phyloP scores from a whole-genome alignment of 1,139 yeast genomes.

The Candida frijolesensis region DNA sequence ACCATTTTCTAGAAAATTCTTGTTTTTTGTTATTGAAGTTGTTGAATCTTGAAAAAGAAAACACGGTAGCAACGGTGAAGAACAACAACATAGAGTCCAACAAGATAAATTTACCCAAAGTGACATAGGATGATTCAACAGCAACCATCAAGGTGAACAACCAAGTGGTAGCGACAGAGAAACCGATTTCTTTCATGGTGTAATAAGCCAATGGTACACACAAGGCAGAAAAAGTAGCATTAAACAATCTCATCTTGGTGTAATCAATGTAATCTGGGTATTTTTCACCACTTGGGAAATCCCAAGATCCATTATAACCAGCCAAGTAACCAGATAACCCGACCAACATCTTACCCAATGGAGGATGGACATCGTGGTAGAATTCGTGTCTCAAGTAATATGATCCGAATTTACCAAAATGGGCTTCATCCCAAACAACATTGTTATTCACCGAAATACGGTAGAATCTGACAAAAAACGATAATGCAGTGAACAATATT shows the following conservation, averaged over 20 bases:
- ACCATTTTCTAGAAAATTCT: slow-evolving; percentile 80
- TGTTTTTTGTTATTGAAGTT: slow-evolving; percentile 56
- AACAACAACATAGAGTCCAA: slow-evolving; percentile 95
- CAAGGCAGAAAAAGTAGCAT: slow-evolving; percentile 85
- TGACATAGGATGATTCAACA: slow-evolving; percentile 82
- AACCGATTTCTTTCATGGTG: slow-evolving; percentile 85
- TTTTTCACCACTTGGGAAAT: slow-evolving; percentile 81
- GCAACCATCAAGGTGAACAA: slow-evolving; percentile 84
- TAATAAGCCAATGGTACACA: slow-evolving; percentile 94
- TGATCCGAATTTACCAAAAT: slow-evolving; percentile 93
- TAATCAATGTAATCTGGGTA: slow-evolving; percentile 88
- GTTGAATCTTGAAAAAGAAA: slow-evolving; percentile 79
- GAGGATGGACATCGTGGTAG: slow-evolving; percentile 98
- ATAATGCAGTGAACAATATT: slow-evolving; percentile 46
- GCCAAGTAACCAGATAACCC: slow-evolving; percentile 94
- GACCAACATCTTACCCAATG: slow-evolving; percentile 94
- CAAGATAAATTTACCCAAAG: slow-evolving; percentile 88
- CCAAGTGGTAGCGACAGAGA: slow-evolving; percentile 84
- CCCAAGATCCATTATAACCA: slow-evolving; percentile 95
- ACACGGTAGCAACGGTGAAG: slow-evolving; percentile 85
- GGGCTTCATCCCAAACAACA: slow-evolving; percentile 71
- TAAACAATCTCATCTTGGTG: slow-evolving; percentile 91
- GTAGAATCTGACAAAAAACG: slow-evolving; percentile 56
- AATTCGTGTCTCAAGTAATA: slow-evolving; percentile 90
- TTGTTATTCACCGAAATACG: slow-evolving; percentile 50